Percentiles rank a stretch among this genome's conserved stretches.
phyloP scores from a whole-genome alignment of 2,329 filamentous ascomycete species.

The Penicillium sp. region DNA sequence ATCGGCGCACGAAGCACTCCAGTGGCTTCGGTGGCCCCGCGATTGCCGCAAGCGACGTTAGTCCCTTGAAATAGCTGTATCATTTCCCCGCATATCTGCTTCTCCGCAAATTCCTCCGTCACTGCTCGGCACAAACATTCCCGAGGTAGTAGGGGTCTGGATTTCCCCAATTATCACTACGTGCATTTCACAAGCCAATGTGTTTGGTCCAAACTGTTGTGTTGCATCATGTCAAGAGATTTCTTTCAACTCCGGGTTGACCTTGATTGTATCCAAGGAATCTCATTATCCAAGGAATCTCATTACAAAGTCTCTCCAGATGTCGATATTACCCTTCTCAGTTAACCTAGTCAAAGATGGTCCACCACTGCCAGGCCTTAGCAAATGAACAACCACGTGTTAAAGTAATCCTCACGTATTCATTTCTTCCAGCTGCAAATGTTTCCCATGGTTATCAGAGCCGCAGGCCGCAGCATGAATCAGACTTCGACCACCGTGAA shows the following conservation, averaged over 20 bases:
- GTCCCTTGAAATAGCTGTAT: background rate
- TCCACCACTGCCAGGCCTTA: background rate
- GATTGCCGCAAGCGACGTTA: background rate
- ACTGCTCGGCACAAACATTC: background rate
- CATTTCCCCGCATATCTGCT: background rate
- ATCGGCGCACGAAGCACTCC: slow-evolving; percentile 13
- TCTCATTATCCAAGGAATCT: no score
- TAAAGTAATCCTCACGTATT: no score
- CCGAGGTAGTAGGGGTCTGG: background rate
- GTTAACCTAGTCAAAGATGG: background rate
- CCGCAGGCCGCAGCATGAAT: slow-evolving; percentile 11
- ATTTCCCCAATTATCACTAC: background rate
- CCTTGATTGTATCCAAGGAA: background rate
- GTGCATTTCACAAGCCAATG: no score
- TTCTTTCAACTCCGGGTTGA: background rate
- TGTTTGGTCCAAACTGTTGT: background rate
- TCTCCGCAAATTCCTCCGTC: slow-evolving; percentile 1
- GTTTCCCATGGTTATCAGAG: slow-evolving; percentile 16
- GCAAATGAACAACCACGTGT: no score
- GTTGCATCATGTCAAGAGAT: background rate
- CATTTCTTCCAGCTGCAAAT: slow-evolving; percentile 3
- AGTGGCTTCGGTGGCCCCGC: slow-evolving; percentile 1
- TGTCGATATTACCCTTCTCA: background rate
- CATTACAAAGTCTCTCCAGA: slow-evolving; percentile 1
- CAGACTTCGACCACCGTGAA: slow-evolving; percentile 7